phyloP scores from a whole-genome alignment of 225 moss, liverwort and hornwort genomes.

The Sphagnum contortum region DNA sequence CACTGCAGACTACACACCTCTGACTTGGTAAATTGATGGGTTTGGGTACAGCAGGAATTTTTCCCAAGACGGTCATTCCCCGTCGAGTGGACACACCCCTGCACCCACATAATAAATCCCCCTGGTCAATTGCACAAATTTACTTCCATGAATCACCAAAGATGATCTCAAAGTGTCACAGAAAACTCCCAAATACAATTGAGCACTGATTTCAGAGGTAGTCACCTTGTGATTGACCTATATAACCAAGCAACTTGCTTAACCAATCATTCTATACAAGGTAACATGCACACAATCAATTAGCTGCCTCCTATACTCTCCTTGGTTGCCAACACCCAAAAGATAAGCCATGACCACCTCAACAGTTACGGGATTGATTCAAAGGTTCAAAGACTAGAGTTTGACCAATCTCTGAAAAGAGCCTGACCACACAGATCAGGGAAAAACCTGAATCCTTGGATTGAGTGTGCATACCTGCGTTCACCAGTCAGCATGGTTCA shows the following conservation, averaged over 20 bases:
- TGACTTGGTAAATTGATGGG: conserved; percentile 97
- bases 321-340: neutral
- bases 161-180: too few relatives aligned
- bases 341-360: too few relatives aligned
- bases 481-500: conserved; percentile 88
- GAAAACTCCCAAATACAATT: too few relatives aligned
- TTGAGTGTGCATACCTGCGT: conserved; percentile 55
- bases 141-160: too few relatives aligned
- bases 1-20: conserved; percentile 25
- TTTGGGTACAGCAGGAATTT: conserved; percentile 95
- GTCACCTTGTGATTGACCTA: too few relatives aligned
- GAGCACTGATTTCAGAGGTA: too few relatives aligned
- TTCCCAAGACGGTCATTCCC: conserved; percentile 96
- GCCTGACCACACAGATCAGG: neutral
- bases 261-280: too few relatives aligned
- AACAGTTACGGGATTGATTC: too few relatives aligned
- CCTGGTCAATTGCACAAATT: too few relatives aligned
- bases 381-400: too few relatives aligned
- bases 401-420: neutral
- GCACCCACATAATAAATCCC: conserved; percentile 13
- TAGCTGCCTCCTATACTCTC: neutral
- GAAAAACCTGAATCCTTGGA: neutral
- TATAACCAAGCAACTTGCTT: too few relatives aligned
- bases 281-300: neutral
- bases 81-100: conserved; percentile 86